Evolutionary conservation across 352 stramenopile species (phyloP).

Genomic region (Phytophthora vignae): DNA sequence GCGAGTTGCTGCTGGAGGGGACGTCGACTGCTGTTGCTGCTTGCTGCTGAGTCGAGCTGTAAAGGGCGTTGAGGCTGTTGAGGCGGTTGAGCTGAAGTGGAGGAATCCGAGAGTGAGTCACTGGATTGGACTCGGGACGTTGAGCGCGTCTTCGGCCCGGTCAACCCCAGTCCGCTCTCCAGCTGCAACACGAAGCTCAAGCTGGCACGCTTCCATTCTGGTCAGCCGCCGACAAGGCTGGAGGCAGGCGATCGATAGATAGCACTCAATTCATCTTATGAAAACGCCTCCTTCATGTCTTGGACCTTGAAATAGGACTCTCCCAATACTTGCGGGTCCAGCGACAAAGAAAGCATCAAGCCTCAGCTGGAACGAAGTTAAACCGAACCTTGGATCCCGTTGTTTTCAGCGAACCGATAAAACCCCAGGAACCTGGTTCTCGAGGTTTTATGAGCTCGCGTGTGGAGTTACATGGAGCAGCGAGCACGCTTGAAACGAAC

Average conservation of each 20-base stretch:
- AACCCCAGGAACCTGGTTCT: too few species aligned
- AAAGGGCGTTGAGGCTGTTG: slow-evolving; percentile 28
- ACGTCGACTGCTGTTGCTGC: slow-evolving; percentile 4
- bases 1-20: background rate
- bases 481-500: too few species aligned
- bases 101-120: slow-evolving; percentile 38
- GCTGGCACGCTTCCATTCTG: slow-evolving; percentile 25
- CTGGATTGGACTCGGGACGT: slow-evolving; percentile 7
- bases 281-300: slow-evolving; percentile 21
- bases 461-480: too few species aligned
- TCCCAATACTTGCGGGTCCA: slow-evolving; percentile 3
- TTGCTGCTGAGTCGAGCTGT: slow-evolving; percentile 10
- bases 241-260: slow-evolving; percentile 1
- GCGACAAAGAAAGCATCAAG: slow-evolving; percentile 14
- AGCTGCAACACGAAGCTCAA: slow-evolving; percentile 1
- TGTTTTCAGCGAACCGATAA: too few species aligned
- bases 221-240: slow-evolving; percentile 13
- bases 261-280: slow-evolving; percentile 29
- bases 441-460: too few species aligned
- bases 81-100: slow-evolving; percentile 37
- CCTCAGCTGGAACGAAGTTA: too few species aligned
- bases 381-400: too few species aligned
- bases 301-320: slow-evolving; percentile 30
- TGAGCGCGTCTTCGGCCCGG: slow-evolving; percentile 16
- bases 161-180: slow-evolving; percentile 8